A percentile compares a stretch with the other conserved stretches of the same genome.
Evolutionary conservation across 768 basidiomycete species (phyloP).

Genomic region (Mycena belliarum): DNA sequence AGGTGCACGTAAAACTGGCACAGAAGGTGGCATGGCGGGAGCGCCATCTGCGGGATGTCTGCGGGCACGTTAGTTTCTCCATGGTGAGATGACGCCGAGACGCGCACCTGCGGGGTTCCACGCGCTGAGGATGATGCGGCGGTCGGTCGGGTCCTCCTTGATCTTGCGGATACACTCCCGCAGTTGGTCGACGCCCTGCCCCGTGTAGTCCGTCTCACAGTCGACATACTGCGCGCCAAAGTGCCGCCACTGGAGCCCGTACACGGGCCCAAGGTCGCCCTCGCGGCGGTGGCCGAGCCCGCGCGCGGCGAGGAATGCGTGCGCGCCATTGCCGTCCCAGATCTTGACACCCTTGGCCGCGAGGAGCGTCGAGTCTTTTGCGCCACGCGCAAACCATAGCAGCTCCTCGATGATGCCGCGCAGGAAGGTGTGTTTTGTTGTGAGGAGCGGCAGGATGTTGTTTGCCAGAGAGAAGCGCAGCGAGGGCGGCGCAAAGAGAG

Average conservation of each 20-base stretch:
- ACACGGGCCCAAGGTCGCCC: conserved; percentile 95
- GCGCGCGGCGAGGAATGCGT: conserved; percentile 80
- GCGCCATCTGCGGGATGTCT: conserved; percentile 95
- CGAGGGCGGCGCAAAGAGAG: conserved; percentile 88
- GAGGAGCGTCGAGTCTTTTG: conserved; percentile 77
- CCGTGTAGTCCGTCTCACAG: conserved; percentile 74
- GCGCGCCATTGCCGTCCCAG: conserved; percentile 96
- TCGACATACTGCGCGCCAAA: conserved; percentile 85
- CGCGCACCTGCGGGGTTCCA: conserved; percentile 97
- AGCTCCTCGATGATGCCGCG: conserved; percentile 93
- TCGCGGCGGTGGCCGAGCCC: conserved; percentile 84
- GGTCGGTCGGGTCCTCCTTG: conserved; percentile 88
- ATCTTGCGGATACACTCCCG: conserved; percentile 89
- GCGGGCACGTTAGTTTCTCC: background rate
- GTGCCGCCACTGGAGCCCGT: conserved; percentile 96
- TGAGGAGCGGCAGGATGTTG: conserved; percentile 81
- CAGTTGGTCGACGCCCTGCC: conserved; percentile 91
- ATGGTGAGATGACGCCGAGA: background rate
- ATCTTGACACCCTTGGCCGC: conserved; percentile 87
- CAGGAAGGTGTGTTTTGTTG: conserved; percentile 93
- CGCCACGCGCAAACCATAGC: conserved; percentile 89
- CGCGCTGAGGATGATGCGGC: conserved; percentile 91
- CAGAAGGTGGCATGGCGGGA: conserved; percentile 98
- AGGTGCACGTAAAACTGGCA: conserved; percentile 99
- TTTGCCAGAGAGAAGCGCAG: conserved; percentile 86